These are phyloP conservation scores for Albugo candida DNA, from an alignment of 352 stramenopile genomes.

Conservation along the genomic window DNA sequence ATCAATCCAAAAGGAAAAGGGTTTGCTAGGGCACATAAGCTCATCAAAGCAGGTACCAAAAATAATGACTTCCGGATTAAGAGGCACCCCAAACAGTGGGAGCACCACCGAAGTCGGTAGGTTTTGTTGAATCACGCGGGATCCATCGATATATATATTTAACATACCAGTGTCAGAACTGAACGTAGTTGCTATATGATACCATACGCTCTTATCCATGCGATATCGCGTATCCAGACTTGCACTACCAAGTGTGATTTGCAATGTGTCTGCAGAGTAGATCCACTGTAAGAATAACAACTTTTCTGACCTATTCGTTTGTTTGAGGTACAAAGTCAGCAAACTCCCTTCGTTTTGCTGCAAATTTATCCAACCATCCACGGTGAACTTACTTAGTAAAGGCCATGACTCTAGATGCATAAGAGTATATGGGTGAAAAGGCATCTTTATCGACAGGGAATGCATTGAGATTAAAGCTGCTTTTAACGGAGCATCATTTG, in stretches of 20 bases:
- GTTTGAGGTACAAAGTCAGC: conserved; percentile 8
- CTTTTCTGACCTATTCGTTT: conserved; percentile 3
- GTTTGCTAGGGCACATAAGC: conserved; percentile 13
- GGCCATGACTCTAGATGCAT: too few relatives aligned
- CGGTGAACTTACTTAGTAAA: conserved; percentile 1
- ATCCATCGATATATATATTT: conserved; percentile 8
- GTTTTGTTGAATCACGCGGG: conserved; percentile 2
- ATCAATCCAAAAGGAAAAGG: conserved; percentile 24
- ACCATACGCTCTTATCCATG: conserved; percentile 5
- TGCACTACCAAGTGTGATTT: conserved; percentile 11
- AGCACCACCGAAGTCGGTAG: neutral
- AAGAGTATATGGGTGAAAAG: too few relatives aligned
- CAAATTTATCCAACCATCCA: conserved; percentile 14
- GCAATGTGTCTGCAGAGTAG: conserved; percentile 8
- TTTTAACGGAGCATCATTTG: neutral
- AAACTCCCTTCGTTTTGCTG: conserved; percentile 9
- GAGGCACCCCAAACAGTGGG: neutral
- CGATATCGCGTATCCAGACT: conserved; percentile 6
- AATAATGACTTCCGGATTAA: conserved; percentile 10
- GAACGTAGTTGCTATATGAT: conserved; percentile 11
- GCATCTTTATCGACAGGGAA: too few relatives aligned
- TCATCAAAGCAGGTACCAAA: conserved; percentile 22
- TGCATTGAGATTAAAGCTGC: neutral
- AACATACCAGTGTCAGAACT: conserved; percentile 2
- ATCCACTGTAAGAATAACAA: conserved; percentile 2